Base-by-base conservation (phyloP, 1,284 basidiomycete species). In the Marasmius oreades region DNA sequence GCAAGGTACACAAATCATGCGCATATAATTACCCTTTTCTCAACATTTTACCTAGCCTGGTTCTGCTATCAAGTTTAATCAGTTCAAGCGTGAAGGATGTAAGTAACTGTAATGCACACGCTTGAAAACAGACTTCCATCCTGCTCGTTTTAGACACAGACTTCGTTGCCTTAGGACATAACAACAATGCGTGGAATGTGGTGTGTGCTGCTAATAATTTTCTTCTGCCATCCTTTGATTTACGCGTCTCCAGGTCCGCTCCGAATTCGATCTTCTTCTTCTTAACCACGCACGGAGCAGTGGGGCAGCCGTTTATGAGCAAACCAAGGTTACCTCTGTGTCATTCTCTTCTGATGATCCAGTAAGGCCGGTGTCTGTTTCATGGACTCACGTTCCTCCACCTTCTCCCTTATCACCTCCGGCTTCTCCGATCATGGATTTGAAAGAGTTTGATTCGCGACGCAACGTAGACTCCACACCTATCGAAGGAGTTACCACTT, bases 81-180 rank as follows among this genome's bases (percentile, higher is more conserved):
- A 85, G 60, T 80, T 70, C 63, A 86, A 83, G 66, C 77, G 76
- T 6, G 85, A 87, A 72, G 84, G 84, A 56, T 87, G 84, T 85
- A 63, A 62, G 84, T 71, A n/a, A 22, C 33, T 28, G 16, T 14
- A 39, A 23, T 55, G 11, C 26, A 55, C 45, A 36, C 10, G 42
- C 52, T 33, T 33, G n/a, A n/a, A 46, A 33, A 18, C 20, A 46
- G 50, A 16, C 26, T 53, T 56, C 37, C 59, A 34, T 24, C 24
- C 26, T 36, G 59, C 51, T 42, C 28, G 22, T 18, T 48, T n/a
- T 57, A 86, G 85, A 86, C 62, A 84, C 85, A 1, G 83, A 87
- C 64, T 87, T 87, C 63, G 65, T 84, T 52, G 79, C 81, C 3
- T 62, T 84, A 31, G 84, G 82, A 18, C 73, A 74, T 14, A 69